Conservation (phyloP, 1,284 basidiomycete genomes). For the Microstroma glucosiphilum region DNA sequence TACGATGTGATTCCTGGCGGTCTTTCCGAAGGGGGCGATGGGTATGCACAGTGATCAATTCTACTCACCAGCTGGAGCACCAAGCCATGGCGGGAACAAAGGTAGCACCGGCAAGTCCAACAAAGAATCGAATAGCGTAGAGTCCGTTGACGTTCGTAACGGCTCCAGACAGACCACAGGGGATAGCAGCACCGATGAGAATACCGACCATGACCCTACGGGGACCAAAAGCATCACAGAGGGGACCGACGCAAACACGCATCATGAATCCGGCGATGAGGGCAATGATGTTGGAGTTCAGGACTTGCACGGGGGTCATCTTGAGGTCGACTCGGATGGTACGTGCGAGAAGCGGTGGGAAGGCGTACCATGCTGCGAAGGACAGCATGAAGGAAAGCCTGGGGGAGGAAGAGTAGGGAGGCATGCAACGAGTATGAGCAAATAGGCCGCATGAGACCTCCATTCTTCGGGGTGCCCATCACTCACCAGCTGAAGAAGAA, state of each 20-base stretch:
- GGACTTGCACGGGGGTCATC: neutral
- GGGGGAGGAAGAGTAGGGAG: too few species aligned
- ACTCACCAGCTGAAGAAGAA: too few species aligned
- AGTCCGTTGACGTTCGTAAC: conserved; percentile 3
- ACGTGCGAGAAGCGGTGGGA: too few species aligned
- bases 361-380: too few species aligned
- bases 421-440: too few species aligned
- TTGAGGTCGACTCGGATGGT: too few species aligned
- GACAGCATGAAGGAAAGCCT: too few species aligned
- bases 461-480: too few species aligned
- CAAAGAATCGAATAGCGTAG: conserved; percentile 8
- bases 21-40: too few species aligned
- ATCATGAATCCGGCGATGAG: conserved; percentile 7
- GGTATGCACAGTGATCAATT: too few species aligned
- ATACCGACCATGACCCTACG: conserved; percentile 9
- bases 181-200: conserved; percentile 3
- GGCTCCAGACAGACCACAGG: conserved; percentile 2
- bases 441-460: too few species aligned
- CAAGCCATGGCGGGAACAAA: conserved; percentile 9
- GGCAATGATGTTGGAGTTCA: conserved; percentile 8
- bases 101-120: conserved; percentile 5
- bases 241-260: conserved; percentile 3
- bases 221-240: conserved; percentile 1
- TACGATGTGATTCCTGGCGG: too few species aligned
- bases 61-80: conserved; percentile 45